Base-by-base conservation (phyloP, 2,329 filamentous ascomycete species). In the Talaromyces sp. region DNA sequence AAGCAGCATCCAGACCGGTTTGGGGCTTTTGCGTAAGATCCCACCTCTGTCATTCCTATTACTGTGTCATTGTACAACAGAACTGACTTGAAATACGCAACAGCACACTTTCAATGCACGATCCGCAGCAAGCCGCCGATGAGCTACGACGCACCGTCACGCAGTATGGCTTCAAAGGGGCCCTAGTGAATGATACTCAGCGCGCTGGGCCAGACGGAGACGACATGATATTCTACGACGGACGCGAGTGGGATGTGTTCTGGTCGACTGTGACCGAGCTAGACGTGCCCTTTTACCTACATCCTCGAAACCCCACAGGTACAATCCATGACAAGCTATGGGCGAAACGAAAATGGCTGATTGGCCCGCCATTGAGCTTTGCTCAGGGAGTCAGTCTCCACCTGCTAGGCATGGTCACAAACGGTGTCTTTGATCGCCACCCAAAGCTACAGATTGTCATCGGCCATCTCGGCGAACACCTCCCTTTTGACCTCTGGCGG, bases 151-250 rank as follows among this genome's bases (percentile, higher is more conserved):
- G 69, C 14, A 57, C 56, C 36, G 82, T 79, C 51, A 80, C 87
- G 2, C 80, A 72, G 1, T 69, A 83, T 63, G 83, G 84, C 30
- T 86, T 87, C 75, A 79, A 83, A 64, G 85, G 85, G 4, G 82
- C 78, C 2, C 70, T 87, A n/a, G 76, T 87, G 60, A 85, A 85
- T 66, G 82, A 86, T 66, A 82, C 78, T 5, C 85, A 87, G 68
- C 79, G 80, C 36, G 76, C 81, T 16, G 84, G 83, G 5, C 44
- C 72, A 0, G 81, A 84, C 59, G 83, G 83, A 18, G 82, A 85
- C 57, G 79, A 79, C 30, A 82, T 84, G 76, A 71, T 86, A 66
- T 87, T 86, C 70, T 87, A 87, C 72, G 85, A 87, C 66, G 72
- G 76, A 1, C 78, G 81, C 0, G 80, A 82, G 64, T 87, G 61